A percentile compares a stretch with the other conserved stretches of the same genome.
Conservation (phyloP, 225 moss, liverwort and hornwort species). For the Asterella californica region DNA sequence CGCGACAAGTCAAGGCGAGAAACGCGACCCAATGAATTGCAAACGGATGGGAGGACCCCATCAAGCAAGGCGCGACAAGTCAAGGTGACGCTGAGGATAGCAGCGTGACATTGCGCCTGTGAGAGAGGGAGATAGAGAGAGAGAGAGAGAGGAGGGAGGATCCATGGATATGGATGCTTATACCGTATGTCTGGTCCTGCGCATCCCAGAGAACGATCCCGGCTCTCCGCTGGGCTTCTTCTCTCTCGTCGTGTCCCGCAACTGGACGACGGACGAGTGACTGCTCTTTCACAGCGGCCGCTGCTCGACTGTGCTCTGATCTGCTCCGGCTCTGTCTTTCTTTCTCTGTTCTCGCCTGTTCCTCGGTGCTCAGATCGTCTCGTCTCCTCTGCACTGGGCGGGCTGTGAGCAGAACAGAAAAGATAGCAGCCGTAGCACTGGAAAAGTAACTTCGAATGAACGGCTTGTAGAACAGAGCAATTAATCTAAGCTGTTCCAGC, state of each 20-base stretch:
- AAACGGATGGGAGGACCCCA: too few species aligned
- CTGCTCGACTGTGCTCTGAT: background rate
- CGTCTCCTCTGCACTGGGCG: background rate
- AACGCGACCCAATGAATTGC: too few species aligned
- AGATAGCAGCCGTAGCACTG: background rate
- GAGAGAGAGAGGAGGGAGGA: background rate
- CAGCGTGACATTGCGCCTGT: constrained; percentile 9
- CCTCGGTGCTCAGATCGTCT: background rate
- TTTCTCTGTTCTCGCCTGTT: background rate
- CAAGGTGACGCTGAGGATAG: constrained; percentile 16
- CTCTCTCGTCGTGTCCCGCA: background rate
- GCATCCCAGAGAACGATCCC: constrained; percentile 2
- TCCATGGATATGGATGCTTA: constrained; percentile 18
- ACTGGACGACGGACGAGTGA: background rate
- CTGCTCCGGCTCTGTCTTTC: background rate
- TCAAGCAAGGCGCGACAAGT: constrained; percentile 7
- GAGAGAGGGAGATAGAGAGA: background rate
- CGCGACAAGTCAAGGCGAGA: constrained; percentile 10
- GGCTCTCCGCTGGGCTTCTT: background rate
- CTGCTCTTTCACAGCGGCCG: background rate
- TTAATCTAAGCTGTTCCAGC: background rate
- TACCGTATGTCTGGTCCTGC: constrained; percentile 16
- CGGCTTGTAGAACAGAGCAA: background rate
- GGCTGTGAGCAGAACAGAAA: background rate
- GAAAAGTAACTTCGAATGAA: constrained; percentile 10